Evolutionary conservation across 176 grass and related monocot genomes (phyloP), one percentile per base, ranked within the genome.

Genomic region (Cocos nucifera): DNA sequence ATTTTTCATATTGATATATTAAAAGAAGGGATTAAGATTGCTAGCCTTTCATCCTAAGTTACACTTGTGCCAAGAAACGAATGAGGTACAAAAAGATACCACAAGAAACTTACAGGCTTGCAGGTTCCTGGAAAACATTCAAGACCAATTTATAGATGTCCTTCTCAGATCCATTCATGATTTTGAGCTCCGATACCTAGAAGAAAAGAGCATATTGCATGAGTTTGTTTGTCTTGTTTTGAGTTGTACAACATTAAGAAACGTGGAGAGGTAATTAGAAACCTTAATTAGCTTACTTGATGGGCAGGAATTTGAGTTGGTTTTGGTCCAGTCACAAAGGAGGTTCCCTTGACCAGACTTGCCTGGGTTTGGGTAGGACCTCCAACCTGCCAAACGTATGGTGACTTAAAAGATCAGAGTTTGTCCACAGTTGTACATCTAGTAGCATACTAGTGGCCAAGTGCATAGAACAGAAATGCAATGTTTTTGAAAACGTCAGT

Each of bases 71-170:
- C 17, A 49, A 63, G 27, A 5, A 21, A 35, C 4, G 19, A 27
- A 1, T 59, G 4, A 25, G 17, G 10, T 60, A 25, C 15, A 60
- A 6, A 44, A 39, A 39, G 7, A 44, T 44, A 51, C 14, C 1
- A 39, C 20, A 30, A 24, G 53, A 19, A 69, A 78, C 84, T 88
- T 75, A 97, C 93, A 91, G 17, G 70, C 74, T 76, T 73, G 75
- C 83, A 73, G 87, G 93, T 75, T 98, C 93, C 3, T 59, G 74
- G 70, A 98, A 78, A 70, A 98, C 57, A n/a, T 81, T 69, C 57
- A 92, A 59, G 65, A 92, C 93, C 29, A 71, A 63, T 26, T 56
- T 78, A n/a, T 83, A 71, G 53, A 83, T 65, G 78, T 98, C 87
- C 17, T 66, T 78, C 67, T 65, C 64, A 0, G 81, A 69, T 71